These are phyloP conservation scores for Apiotrichum siamense DNA, from an alignment of 1,284 basidiomycete genomes.

Conservation along the genomic window DNA sequence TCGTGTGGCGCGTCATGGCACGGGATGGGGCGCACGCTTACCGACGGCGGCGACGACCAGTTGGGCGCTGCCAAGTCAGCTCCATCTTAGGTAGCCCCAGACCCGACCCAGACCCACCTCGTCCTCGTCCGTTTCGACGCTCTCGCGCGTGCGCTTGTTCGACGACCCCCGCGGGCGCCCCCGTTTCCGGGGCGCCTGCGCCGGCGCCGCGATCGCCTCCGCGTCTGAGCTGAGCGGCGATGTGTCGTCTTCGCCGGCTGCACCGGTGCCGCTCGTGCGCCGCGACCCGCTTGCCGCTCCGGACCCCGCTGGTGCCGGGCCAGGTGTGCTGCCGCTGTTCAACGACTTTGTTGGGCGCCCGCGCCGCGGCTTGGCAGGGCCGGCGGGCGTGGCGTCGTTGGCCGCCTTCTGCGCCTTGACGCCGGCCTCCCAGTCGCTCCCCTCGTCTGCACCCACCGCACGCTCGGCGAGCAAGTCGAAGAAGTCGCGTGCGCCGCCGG, in stretches of 20 bases:
- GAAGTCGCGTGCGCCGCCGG: too few relatives aligned
- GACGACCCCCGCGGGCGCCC: neutral
- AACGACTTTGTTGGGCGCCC: neutral
- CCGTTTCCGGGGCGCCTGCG: neutral
- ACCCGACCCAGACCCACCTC: neutral
- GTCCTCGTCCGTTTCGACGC: slow-evolving; percentile 5
- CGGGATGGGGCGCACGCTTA: too few relatives aligned
- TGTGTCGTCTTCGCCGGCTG: too few relatives aligned
- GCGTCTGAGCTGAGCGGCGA: slow-evolving; percentile 2
- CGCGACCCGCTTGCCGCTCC: too few relatives aligned
- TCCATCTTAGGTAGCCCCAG: too few relatives aligned
- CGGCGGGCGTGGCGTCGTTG: too few relatives aligned
- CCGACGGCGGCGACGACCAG: slow-evolving; percentile 5
- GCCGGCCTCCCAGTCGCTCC: slow-evolving; percentile 9
- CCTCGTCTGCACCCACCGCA: slow-evolving; percentile 6
- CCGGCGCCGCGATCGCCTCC: too few relatives aligned
- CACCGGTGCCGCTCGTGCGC: neutral
- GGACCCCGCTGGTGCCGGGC: too few relatives aligned
- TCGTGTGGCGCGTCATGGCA: too few relatives aligned
- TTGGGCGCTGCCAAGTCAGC: slow-evolving; percentile 3
- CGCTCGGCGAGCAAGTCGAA: slow-evolving; percentile 6
- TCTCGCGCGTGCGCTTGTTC: slow-evolving; percentile 5
- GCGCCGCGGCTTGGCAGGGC: too few relatives aligned
- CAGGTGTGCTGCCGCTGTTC: too few relatives aligned
- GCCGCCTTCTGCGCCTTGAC: slow-evolving; percentile 8